Percentiles rank a stretch among this genome's conserved stretches.
These are phyloP conservation scores for Phytophthora chlamydospora DNA, from an alignment of 352 stramenopile genomes.

Conservation along the genomic window DNA sequence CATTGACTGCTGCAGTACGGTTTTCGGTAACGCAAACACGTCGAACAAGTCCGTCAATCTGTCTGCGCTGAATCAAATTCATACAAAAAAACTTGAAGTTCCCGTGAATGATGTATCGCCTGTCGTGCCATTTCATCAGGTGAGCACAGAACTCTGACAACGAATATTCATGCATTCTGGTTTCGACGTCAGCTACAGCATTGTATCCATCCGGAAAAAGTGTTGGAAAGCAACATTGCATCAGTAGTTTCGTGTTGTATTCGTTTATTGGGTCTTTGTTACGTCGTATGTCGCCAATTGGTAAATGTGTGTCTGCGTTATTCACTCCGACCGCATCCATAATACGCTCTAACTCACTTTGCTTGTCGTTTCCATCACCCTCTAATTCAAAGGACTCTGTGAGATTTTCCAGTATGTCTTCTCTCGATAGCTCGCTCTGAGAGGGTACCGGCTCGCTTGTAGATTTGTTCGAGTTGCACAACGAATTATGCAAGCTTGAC, in stretches of 20 bases:
- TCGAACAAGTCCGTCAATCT: slow-evolving; percentile 20
- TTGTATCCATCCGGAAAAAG: slow-evolving; percentile 13
- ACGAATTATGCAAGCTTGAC: too few species aligned
- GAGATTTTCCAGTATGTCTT: background rate
- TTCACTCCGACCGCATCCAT: background rate
- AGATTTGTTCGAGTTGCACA: too few species aligned
- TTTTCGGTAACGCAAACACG: background rate
- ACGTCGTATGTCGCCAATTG: background rate
- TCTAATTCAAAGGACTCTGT: slow-evolving; percentile 3
- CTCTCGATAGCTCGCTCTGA: too few species aligned
- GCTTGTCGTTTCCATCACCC: background rate
- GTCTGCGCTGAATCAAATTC: slow-evolving; percentile 26
- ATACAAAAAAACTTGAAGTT: slow-evolving; percentile 1
- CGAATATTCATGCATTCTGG: slow-evolving; percentile 4
- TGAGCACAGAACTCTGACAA: slow-evolving; percentile 18
- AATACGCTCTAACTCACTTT: background rate
- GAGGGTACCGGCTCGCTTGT: too few species aligned
- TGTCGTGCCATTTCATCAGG: slow-evolving; percentile 17
- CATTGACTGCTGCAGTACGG: background rate
- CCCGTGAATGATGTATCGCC: background rate
- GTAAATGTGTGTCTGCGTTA: slow-evolving; percentile 30
- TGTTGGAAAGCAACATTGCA: slow-evolving; percentile 27
- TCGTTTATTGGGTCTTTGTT: slow-evolving; percentile 9
- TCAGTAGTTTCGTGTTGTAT: slow-evolving; percentile 11
- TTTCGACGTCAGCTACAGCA: slow-evolving; percentile 5